Percentiles rank a stretch among this genome's conserved stretches.
Evolutionary conservation across 305 asterid species (phyloP).

Genomic region (Solanum hybrid): DNA sequence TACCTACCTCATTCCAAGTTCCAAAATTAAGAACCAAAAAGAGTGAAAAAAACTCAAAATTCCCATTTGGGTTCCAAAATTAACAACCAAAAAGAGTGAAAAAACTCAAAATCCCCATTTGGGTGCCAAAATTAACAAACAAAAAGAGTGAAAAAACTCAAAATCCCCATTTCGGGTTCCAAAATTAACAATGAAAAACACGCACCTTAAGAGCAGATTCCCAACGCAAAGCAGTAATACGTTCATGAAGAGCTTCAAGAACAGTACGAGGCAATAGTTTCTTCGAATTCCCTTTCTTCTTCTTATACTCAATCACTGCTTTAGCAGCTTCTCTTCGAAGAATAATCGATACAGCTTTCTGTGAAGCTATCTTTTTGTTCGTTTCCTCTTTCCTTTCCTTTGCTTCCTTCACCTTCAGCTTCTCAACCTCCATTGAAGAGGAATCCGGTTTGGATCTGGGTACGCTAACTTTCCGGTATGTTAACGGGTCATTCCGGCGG

Average conservation of each 20-base stretch:
- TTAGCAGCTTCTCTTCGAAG: slow-evolving; percentile 81
- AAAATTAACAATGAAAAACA: not conserved
- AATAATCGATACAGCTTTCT: slow-evolving; percentile 71
- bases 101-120: not conserved
- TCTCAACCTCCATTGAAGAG: slow-evolving; percentile 15
- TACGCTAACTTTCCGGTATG: not conserved
- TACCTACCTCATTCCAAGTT: not conserved
- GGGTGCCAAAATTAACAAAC: not conserved
- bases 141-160: not conserved
- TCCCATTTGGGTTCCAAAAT: not conserved
- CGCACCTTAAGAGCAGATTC: slow-evolving; percentile 88
- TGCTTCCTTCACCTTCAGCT: slow-evolving; percentile 36
- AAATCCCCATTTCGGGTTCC: not conserved
- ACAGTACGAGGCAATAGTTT: slow-evolving; percentile 60
- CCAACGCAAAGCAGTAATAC: slow-evolving; percentile 89
- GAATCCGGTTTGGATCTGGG: slow-evolving; percentile 4
- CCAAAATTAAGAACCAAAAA: not conserved
- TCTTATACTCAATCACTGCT: slow-evolving; percentile 49
- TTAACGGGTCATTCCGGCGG: not conserved
- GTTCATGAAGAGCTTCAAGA: slow-evolving; percentile 88
- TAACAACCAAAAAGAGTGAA: not conserved
- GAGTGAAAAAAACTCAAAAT: not conserved
- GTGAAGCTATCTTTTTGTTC: slow-evolving; percentile 71
- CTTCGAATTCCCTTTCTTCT: slow-evolving; percentile 62
- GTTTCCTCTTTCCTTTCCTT: slow-evolving; percentile 60